Percentiles rank a stretch among this genome's conserved stretches.
Evolutionary conservation across 2,329 filamentous ascomycete genomes (phyloP).

Genomic region (Pezicula neosporulosa): DNA sequence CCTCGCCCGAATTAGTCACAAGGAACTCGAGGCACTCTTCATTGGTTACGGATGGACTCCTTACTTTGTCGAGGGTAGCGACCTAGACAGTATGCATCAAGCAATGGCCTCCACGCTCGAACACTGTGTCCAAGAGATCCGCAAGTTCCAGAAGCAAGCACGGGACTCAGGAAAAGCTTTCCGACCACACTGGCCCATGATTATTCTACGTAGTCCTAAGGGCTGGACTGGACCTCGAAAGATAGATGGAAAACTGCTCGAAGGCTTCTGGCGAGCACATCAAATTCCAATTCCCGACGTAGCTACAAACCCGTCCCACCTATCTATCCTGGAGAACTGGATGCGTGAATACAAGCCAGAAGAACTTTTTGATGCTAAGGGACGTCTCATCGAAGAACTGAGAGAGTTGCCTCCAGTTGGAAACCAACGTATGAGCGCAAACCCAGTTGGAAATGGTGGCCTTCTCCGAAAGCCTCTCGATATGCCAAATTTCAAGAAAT

Average conservation of each 20-base stretch:
- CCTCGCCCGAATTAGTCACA: conserved; percentile 69
- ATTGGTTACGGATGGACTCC: conserved; percentile 74
- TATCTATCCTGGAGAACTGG: conserved; percentile 70
- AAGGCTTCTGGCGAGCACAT: conserved; percentile 76
- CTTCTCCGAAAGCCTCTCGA: conserved; percentile 62
- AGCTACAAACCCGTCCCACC: conserved; percentile 58
- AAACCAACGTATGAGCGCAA: conserved; percentile 70
- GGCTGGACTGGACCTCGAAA: conserved; percentile 76
- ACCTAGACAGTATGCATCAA: conserved; percentile 73
- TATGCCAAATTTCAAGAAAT: conserved; percentile 68
- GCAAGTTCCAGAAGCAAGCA: conserved; percentile 65
- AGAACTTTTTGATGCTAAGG: conserved; percentile 62
- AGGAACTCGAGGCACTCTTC: conserved; percentile 68
- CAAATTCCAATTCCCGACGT: conserved; percentile 75
- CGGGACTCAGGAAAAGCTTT: conserved; percentile 66
- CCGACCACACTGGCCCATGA: conserved; percentile 75
- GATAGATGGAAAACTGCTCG: conserved; percentile 65
- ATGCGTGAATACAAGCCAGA: conserved; percentile 76
- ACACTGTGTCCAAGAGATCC: conserved; percentile 67
- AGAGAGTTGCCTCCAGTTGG: conserved; percentile 63
- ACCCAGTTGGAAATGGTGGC: conserved; percentile 73
- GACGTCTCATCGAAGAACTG: conserved; percentile 60
- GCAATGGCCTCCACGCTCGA: conserved; percentile 78
- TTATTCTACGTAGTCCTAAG: conserved; percentile 73
- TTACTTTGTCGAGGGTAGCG: conserved; percentile 76